Base-by-base conservation (phyloP, 2,329 filamentous ascomycete genomes). In the Tricladium varicosporioides region DNA sequence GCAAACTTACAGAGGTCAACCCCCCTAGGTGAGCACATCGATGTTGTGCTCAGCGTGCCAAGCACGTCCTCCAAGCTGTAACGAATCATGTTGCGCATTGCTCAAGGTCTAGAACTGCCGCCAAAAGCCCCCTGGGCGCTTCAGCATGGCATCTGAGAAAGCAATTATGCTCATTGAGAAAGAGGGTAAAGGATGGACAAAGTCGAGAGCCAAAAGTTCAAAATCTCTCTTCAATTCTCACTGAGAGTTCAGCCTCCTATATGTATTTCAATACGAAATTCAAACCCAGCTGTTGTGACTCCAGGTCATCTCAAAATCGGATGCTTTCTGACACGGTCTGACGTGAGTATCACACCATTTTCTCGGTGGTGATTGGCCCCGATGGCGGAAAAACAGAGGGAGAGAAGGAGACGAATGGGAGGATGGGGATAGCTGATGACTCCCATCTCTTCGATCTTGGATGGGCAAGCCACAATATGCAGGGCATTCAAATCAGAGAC, bases 281-380 rank as follows among this genome's bases (percentile, higher is more conserved):
- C 47, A 11, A 10, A 27, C 15, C 9, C 15, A 11, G 31, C 43
- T 14, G 18, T 22, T n/a, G 33, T 4, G n/a, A 2, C 31, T 52
- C 8, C 19, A n/a, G 33, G 19, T 36, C 36, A 44, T 48, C 43
- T 27, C 16, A 49, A 52, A 57, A 59, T 60, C 58, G 48, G 51
- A 54, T 58, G 58, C 48, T 62, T 62, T 58, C 48, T 51, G 42
- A 51, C 43, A 31, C 22, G 47, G 48, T 52, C 52, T 58, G 57
- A 60, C 60, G 60, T 51, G 49, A 62, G 47, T 50, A 62, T 62
- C 58, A 62, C 58, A 50, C 56, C 60, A 62, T 60, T 60, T 49
- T 31, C 32, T 10, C 31, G 18, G 16, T 16, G 14, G 5, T 22
- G 27, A 47, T 15, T 22, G 16, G 16, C 46, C 16, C 16, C 22